A percentile compares a stretch with the other conserved stretches of the same genome.
These are phyloP conservation scores for Ustilago esculenta DNA, from an alignment of 1,284 basidiomycete species.

Conservation along the genomic window DNA sequence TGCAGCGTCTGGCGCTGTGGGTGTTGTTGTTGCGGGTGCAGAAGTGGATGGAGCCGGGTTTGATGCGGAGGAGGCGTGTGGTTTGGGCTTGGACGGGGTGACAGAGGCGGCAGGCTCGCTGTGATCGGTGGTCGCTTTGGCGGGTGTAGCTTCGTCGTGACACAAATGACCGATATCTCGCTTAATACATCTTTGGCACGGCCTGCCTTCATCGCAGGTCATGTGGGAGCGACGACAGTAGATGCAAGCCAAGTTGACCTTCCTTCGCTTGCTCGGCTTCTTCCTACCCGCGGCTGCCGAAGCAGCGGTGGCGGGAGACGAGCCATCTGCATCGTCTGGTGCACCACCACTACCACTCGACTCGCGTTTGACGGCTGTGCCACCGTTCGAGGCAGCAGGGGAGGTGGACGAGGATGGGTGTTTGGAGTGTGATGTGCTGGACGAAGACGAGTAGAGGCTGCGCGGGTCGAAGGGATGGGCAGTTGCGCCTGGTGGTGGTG, in stretches of 20 bases:
- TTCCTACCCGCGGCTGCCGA: constrained; percentile 19
- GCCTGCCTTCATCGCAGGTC: constrained; percentile 68
- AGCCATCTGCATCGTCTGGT: constrained; percentile 21
- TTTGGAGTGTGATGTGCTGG: neutral
- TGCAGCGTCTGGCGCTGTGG: neutral
- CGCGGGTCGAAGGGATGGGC: constrained; percentile 36
- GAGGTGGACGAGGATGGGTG: neutral
- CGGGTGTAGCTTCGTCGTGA: constrained; percentile 39
- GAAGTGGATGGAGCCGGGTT: neutral
- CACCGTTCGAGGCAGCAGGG: constrained; percentile 4
- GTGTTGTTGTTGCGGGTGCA: constrained; percentile 1
- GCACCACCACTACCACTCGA: constrained; percentile 2
- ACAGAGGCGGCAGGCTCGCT: neutral
- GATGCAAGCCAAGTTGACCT: constrained; percentile 76
- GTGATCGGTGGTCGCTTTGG: constrained; percentile 16
- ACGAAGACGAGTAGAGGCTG: constrained; percentile 39
- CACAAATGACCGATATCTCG: constrained; percentile 69
- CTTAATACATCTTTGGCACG: constrained; percentile 68
- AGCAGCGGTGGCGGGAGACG: constrained; percentile 1
- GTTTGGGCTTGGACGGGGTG: constrained; percentile 24
- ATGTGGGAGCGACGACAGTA: constrained; percentile 91
- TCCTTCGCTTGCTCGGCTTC: constrained; percentile 54
- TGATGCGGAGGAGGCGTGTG: neutral
- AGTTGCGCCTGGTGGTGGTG: constrained; percentile 21
- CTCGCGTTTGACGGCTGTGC: constrained; percentile 19